phyloP scores from a whole-genome alignment of 1,284 basidiomycete genomes.

The Mycosarcoma mackinlayi region DNA sequence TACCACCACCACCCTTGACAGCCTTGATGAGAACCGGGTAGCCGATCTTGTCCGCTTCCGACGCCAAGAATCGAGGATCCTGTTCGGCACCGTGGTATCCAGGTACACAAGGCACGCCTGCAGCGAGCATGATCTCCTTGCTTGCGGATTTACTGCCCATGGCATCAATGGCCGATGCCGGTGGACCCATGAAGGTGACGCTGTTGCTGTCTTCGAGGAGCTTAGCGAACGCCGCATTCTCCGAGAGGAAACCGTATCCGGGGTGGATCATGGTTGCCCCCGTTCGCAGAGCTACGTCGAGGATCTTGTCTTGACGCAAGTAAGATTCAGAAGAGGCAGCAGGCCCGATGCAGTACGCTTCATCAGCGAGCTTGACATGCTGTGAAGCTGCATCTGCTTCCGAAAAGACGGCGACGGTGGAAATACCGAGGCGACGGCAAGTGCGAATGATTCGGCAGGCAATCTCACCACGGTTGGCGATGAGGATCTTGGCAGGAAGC shows the following conservation, averaged over 20 bases:
- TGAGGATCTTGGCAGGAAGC: conserved; percentile 56
- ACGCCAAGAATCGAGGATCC: conserved; percentile 75
- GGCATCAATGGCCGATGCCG: conserved; percentile 70
- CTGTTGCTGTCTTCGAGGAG: conserved; percentile 38
- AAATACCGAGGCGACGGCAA: conserved; percentile 85
- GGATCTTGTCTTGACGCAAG: conserved; percentile 86
- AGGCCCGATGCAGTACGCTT: conserved; percentile 92
- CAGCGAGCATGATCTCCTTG: conserved; percentile 89
- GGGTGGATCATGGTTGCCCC: conserved; percentile 83
- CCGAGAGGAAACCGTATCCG: conserved; percentile 88
- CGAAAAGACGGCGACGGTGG: conserved; percentile 89
- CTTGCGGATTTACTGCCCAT: conserved; percentile 81
- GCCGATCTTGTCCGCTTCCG: conserved; percentile 73
- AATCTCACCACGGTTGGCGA: conserved; percentile 82
- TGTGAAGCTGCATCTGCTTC: conserved; percentile 82
- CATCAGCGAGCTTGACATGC: conserved; percentile 86
- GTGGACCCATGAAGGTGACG: conserved; percentile 69
- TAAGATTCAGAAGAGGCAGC: conserved; percentile 89
- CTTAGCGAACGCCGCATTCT: conserved; percentile 54
- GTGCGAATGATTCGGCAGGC: conserved; percentile 91
- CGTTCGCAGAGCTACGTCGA: conserved; percentile 80
- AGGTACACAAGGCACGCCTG: conserved; percentile 91
- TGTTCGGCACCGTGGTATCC: conserved; percentile 86
- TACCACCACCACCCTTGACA: conserved; percentile 69
- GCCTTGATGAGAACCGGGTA: conserved; percentile 70